These are phyloP conservation scores for Thermochaetoides thermophila DNA, from an alignment of 495 filamentous ascomycete species.

Conservation along the genomic window DNA sequence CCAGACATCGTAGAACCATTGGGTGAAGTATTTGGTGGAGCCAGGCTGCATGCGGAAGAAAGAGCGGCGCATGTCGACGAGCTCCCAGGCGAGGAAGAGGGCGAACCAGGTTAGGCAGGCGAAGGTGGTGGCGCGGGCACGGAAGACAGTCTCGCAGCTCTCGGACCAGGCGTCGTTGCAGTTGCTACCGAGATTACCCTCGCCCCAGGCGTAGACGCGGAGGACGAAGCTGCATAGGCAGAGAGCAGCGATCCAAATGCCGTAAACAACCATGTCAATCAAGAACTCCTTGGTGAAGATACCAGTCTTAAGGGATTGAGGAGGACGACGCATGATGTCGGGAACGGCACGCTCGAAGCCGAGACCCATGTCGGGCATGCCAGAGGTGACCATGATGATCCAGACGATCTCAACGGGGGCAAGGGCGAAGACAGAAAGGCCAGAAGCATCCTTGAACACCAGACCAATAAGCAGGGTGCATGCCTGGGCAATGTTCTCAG, in stretches of 20 bases:
- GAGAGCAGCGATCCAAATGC: constrained; percentile 48
- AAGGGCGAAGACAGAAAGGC: constrained; percentile 58
- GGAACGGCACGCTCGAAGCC: constrained; percentile 55
- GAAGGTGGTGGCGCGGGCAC: constrained; percentile 63
- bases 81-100: constrained; percentile 60
- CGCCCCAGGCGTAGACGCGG: constrained; percentile 48
- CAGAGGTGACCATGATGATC: constrained; percentile 67
- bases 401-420: constrained; percentile 62
- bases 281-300: constrained; percentile 56
- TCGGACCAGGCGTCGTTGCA: constrained; percentile 47
- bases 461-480: constrained; percentile 54
- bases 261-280: constrained; percentile 62
- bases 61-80: constrained; percentile 50
- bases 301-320: constrained; percentile 46
- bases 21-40: constrained; percentile 36
- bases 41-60: constrained; percentile 53
- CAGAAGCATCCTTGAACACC: constrained; percentile 49
- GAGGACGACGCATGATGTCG: constrained; percentile 57
- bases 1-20: constrained; percentile 49
- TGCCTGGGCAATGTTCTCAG: constrained; percentile 65
- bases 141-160: constrained; percentile 50
- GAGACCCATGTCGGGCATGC: constrained; percentile 59
- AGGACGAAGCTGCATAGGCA: constrained; percentile 31
- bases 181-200: constrained; percentile 49
- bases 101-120: constrained; percentile 61